Base-by-base conservation (phyloP, 2,329 filamentous ascomycete species). In the Pyrenochaeta sp. region DNA sequence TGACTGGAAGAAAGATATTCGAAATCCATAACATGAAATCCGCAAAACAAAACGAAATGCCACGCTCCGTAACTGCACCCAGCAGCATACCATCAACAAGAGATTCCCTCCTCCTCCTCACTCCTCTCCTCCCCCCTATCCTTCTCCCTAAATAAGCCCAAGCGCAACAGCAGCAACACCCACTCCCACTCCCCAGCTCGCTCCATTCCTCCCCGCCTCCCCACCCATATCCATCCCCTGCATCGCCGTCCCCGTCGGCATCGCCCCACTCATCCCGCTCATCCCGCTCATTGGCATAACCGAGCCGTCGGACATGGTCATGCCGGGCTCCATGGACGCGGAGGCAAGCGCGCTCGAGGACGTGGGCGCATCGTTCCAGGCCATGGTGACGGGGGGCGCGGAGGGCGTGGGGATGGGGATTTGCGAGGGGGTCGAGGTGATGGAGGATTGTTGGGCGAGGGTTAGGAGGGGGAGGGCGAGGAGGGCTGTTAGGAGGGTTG, bases 251-350 rank as follows among this genome's bases (percentile, higher is more conserved):
- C 48, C 47, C 8, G 32, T 41, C 3, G 31, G 23, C 24, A 30
- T 10, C 35, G 22, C 37, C 1, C 28, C 27, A 13, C 17, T 41
- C 35, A 39, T 41, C 13, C 35, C 35, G 13, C 19, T 38, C 48
- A 46, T 44, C 14, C 34, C 35, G 18, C 39, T 48, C 45, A 38
- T 49, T 18, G 65, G 46, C 56, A 58, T 55, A 8, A 41, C 28
- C 29, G 40, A 42, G 3, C 34, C 56, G 28, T 44, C 67, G 48
- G 74, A 77, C 26, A 55, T 59, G 22, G 59, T 59, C 37, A 65
- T 68, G 20, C 75, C 64, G 17, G 67, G 48, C 7, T 59, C 64
- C 22, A 74, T 57, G 30, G 74, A 72, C 15, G 57, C 41, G 51
- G 74, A 75, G 55, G 57, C 19, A 8, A 40, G 55, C 38, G 40